phyloP scores from a whole-genome alignment of 768 basidiomycete species.

The Lactarius vividus region DNA sequence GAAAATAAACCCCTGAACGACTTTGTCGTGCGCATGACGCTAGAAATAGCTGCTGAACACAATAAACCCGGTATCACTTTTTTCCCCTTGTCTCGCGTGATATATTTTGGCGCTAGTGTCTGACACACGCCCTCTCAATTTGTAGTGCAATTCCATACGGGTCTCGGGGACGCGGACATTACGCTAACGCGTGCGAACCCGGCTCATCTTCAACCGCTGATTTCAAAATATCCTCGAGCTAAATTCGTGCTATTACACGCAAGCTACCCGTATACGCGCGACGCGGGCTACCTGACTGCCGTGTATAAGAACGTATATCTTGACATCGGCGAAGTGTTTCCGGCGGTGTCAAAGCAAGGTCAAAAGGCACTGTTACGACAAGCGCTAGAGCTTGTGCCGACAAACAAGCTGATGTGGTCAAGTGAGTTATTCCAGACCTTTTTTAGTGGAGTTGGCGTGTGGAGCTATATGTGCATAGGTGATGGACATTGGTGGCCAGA shows the following conservation, averaged over 20 bases:
- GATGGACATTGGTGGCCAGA: conserved; percentile 80
- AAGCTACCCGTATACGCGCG: conserved; percentile 74
- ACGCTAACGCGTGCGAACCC: conserved; percentile 57
- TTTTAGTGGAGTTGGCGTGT: neutral
- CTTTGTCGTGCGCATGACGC: conserved; percentile 52
- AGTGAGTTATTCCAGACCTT: conserved; percentile 43
- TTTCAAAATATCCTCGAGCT: conserved; percentile 58
- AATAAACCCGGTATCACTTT: conserved; percentile 54
- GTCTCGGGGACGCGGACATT: conserved; percentile 75
- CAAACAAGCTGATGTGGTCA: conserved; percentile 80
- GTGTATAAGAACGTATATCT: conserved; percentile 73
- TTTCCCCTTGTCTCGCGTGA: neutral
- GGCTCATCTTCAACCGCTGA: conserved; percentile 63
- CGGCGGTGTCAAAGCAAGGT: conserved; percentile 59
- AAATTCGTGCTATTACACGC: conserved; percentile 70
- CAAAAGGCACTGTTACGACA: conserved; percentile 59
- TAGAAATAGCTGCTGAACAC: conserved; percentile 50
- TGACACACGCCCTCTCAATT: neutral
- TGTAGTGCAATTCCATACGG: conserved; percentile 82
- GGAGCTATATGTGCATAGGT: conserved; percentile 35
- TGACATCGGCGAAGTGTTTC: conserved; percentile 81
- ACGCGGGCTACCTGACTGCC: conserved; percentile 73
- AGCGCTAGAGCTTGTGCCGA: conserved; percentile 68
- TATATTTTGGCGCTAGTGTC: neutral
- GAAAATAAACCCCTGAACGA: conserved; percentile 66